Evolutionary conservation across 1,139 yeast genomes (phyloP).

Genomic region (Chernovozyma aurita): DNA sequence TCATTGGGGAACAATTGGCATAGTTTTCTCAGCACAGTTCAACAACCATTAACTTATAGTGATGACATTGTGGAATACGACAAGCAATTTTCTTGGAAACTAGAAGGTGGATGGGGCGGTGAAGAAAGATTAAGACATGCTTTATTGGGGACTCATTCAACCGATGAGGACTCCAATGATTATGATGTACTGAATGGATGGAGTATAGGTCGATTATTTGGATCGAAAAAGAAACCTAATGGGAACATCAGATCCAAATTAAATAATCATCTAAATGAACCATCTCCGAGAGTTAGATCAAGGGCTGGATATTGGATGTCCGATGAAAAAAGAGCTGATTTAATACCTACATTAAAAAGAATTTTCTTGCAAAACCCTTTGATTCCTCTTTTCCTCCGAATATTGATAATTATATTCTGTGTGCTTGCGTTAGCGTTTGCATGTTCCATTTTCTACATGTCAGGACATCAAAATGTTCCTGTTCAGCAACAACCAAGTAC

Average conservation of each 20-base stretch:
- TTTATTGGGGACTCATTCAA: conserved; percentile 37
- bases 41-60: conserved; percentile 35
- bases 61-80: conserved; percentile 24
- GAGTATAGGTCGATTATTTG: neutral
- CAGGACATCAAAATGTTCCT: conserved; percentile 29
- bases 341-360: conserved; percentile 57
- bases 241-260: conserved; percentile 4
- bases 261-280: conserved; percentile 4
- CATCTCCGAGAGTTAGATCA: conserved; percentile 33
- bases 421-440: conserved; percentile 66
- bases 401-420: conserved; percentile 61
- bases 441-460: conserved; percentile 52
- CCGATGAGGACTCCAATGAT: conserved; percentile 24
- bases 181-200: neutral
- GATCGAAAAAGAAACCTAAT: conserved; percentile 5
- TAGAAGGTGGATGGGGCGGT: conserved; percentile 62
- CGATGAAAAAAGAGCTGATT: conserved; percentile 56
- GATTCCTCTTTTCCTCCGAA: conserved; percentile 71
- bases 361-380: conserved; percentile 72
- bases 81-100: conserved; percentile 17
- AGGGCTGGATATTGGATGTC: conserved; percentile 69
- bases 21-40: conserved; percentile 30
- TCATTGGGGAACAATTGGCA: conserved; percentile 39
- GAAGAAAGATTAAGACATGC: conserved; percentile 56
- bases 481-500: conserved; percentile 83